phyloP scores from a whole-genome alignment of 1,284 basidiomycete species.

The Rhodofomes roseus region DNA sequence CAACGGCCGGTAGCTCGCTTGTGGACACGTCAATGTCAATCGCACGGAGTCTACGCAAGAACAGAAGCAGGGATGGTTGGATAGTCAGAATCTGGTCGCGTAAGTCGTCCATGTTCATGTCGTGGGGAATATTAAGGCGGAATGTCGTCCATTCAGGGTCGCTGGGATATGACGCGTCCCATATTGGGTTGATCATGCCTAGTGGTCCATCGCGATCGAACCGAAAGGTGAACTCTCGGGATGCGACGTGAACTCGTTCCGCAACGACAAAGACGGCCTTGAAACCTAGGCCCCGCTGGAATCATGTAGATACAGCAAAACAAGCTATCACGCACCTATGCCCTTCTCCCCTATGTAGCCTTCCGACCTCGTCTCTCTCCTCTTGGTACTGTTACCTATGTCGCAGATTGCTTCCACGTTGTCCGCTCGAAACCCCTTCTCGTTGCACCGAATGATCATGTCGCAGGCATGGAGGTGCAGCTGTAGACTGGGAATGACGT shows the following conservation, averaged over 20 bases:
- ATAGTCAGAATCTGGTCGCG: background rate
- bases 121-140: background rate
- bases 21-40: background rate
- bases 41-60: background rate
- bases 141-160: background rate
- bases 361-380: background rate
- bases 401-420: background rate
- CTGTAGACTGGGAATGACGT: background rate
- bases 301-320: no score
- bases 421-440: background rate
- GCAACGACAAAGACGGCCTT: slow-evolving; percentile 1
- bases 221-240: background rate
- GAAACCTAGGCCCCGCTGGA: background rate
- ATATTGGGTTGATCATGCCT: slow-evolving; percentile 1
- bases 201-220: background rate
- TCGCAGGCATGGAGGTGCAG: background rate
- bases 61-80: background rate
- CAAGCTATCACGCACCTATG: background rate
- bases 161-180: background rate
- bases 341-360: background rate
- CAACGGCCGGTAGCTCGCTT: background rate
- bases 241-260: background rate
- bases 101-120: background rate
- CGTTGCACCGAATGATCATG: background rate
- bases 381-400: background rate